Evolutionary conservation across 257 asterid species (phyloP).

Genomic region (Haberlea rhodopensis): DNA sequence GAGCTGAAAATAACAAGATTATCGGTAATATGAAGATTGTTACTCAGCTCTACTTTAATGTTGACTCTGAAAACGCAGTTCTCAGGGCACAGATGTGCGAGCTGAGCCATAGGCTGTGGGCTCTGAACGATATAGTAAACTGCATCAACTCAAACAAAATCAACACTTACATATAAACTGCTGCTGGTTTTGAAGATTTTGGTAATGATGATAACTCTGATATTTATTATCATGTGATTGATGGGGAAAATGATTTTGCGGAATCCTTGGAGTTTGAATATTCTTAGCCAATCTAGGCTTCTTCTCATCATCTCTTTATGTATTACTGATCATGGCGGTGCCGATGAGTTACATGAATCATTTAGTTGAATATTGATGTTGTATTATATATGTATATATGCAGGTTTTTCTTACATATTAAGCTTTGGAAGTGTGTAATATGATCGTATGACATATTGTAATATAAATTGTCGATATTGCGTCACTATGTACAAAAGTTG

Average conservation of each 20-base stretch:
- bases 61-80: slow-evolving; percentile 38
- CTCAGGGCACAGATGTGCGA: slow-evolving; percentile 39
- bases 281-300: slow-evolving; percentile 44
- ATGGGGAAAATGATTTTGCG: slow-evolving; percentile 39
- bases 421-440: no score
- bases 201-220: slow-evolving; percentile 7
- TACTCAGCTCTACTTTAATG: slow-evolving; percentile 24
- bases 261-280: slow-evolving; percentile 44
- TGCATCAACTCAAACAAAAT: slow-evolving; percentile 25
- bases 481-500: no score
- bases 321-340: slow-evolving; percentile 27
- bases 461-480: no score
- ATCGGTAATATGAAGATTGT: slow-evolving; percentile 29
- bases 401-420: no score
- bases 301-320: slow-evolving; percentile 40
- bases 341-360: background rate
- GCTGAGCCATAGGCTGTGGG: slow-evolving; percentile 40
- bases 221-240: slow-evolving; percentile 24
- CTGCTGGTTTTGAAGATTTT: background rate
- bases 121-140: slow-evolving; percentile 46
- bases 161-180: background rate
- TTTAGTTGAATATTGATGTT: slow-evolving; percentile 9
- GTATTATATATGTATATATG: background rate
- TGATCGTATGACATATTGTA: no score
- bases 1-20: slow-evolving; percentile 35